Base-by-base conservation (phyloP, 108 stramenopile genomes). In the Fragilaria radians region DNA sequence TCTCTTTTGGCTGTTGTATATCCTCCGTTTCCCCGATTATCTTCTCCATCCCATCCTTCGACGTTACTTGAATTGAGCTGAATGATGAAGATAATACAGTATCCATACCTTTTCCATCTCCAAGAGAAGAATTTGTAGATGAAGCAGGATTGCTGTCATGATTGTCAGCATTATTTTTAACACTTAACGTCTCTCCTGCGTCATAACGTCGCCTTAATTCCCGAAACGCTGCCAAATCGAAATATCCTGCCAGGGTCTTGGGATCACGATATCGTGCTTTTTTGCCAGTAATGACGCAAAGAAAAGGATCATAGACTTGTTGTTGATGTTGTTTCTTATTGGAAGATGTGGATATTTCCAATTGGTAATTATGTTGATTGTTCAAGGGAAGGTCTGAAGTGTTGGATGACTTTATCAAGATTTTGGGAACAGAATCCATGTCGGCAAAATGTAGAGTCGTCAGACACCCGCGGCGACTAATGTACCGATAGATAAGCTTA, bases 361-460 rank as follows among this genome's bases (percentile, higher is more conserved):
- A 14, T 52, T 18, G 19, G 50, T 0, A 31, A 9, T 54, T 49
- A 25, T 45, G 62, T 24, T 27, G 29, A 24, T 52, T 25, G 34
- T 57, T 30, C 4, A 33, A 5, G 11, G 36, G 36, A 7, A 7
- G 7, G 36, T 42, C 36, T 14, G 36, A 7, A 11, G 7, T 14
- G 36, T 42, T 42, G 7, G 36, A 42, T 3, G 36, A 32, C 25
- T 76, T 52, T 3, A 73, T 73, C 42, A 89, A 65, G 59, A 89
- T 69, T 48, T 86, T 78, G 0, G 92, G 92, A 21, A 93, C 67
- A 49, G 63, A 22, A 65, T 90, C 88, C 88, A 93, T 90, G 52
- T 93, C 88, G 28, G 85, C 74, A 60, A 90, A 93, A 17, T 82
- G 83, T 32, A 93, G 51, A 0, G 80, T 81, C 61, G 79, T 93